Evolutionary conservation across 2,329 filamentous ascomycete genomes (phyloP), one percentile per base, ranked within the genome.

Genomic region (Parascedosporium putredinis): DNA sequence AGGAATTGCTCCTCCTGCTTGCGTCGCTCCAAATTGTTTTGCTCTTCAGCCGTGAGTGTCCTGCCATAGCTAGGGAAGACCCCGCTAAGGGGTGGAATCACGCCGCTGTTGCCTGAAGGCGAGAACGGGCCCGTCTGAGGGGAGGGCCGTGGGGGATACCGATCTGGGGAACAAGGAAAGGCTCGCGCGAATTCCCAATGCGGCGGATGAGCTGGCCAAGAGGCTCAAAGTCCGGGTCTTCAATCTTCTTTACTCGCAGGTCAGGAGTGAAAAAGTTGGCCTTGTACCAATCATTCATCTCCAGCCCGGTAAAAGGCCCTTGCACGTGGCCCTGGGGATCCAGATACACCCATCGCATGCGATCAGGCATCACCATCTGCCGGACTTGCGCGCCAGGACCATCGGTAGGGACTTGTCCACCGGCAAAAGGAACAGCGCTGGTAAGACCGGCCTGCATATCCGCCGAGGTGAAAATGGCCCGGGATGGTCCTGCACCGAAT

Each of bases 221-320:
- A 10, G 91, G 93, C 65, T 98, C 93, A 59, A 96, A 98, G 46
- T 98, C 91, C 0, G 76, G 73, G 60, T 98, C 93, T 63, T 98
- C 93, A 4, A 91, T 74, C 64, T 95, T 95, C 71, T 94, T 96
- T 27, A 98, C 93, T 40, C 94, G 81, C 18, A 98, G 74, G 58
- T 98, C 91, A 0, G 91, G 84, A 0, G 88, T 95, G 67, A 98
- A 98, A 70, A 97, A 98, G 43, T 91, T 90, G 33, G 90, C 91
- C 65, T 97, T 97, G 69, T 97, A 98, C 93, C 93, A 98, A 59
- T 98, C 94, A 58, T 98, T 94, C 93, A 98, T 98, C 67, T 98
- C 93, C 46, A 98, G 71, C 1, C 93, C 93, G 34, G 89, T 96
- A 68, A 93, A 98, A 0, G 93, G 93, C 0, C 93, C 93, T 62